phyloP scores from a whole-genome alignment of 2,329 filamentous ascomycete genomes.

The Aaosphaeria arxii region DNA sequence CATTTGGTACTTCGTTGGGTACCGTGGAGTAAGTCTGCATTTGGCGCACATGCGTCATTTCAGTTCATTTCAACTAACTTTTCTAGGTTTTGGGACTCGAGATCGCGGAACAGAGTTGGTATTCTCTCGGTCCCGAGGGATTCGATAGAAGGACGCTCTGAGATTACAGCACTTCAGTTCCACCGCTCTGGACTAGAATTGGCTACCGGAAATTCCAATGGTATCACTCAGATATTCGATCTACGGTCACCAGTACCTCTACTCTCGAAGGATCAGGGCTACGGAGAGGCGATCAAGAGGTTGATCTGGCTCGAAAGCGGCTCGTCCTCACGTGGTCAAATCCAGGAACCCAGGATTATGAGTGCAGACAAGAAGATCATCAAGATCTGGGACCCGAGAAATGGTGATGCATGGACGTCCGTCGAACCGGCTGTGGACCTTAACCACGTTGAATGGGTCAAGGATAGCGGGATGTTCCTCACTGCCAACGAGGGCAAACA shows the following conservation, averaged over 20 bases:
- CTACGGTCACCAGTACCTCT: slow-evolving; percentile 82
- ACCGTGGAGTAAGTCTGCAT: slow-evolving; percentile 64
- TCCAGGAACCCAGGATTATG: slow-evolving; percentile 69
- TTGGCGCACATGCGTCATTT: no score
- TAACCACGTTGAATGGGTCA: slow-evolving; percentile 91
- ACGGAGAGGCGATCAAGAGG: slow-evolving; percentile 88
- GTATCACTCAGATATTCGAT: slow-evolving; percentile 88
- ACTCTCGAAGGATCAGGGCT: slow-evolving; percentile 91
- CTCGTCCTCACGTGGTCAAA: slow-evolving; percentile 63
- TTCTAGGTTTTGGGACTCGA: slow-evolving; percentile 75
- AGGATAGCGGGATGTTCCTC: slow-evolving; percentile 88
- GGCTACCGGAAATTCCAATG: slow-evolving; percentile 82
- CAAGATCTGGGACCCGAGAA: slow-evolving; percentile 87
- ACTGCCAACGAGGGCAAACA: slow-evolving; percentile 96
- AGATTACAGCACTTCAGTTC: slow-evolving; percentile 86
- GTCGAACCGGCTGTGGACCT: slow-evolving; percentile 94
- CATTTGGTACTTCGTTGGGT: slow-evolving; percentile 92
- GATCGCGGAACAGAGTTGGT: slow-evolving; percentile 77
- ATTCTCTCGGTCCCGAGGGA: slow-evolving; percentile 60
- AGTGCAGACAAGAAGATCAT: slow-evolving; percentile 94
- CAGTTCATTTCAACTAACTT: no score
- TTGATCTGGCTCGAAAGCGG: slow-evolving; percentile 68
- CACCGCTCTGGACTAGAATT: slow-evolving; percentile 78
- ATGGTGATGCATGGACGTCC: slow-evolving; percentile 88
- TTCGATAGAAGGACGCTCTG: slow-evolving; percentile 44